phyloP scores from a whole-genome alignment of 2,329 filamentous ascomycete genomes.

The Aspergillus versicolor region DNA sequence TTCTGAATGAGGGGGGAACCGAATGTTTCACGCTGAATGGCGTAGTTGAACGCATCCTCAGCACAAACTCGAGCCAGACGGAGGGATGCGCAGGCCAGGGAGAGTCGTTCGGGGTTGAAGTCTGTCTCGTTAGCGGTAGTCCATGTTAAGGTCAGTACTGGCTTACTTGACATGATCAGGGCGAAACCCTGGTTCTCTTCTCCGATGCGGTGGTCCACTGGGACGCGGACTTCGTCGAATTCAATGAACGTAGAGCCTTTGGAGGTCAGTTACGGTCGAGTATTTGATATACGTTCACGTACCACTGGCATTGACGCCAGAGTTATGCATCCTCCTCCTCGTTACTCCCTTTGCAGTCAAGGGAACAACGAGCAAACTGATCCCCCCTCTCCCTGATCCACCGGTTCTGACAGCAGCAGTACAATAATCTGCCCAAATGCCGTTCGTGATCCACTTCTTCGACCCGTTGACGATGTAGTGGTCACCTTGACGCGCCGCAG shows the following conservation, averaged over 20 bases:
- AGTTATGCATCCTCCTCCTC: constrained; percentile 55
- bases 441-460: constrained; percentile 69
- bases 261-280: not conserved
- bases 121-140: constrained; percentile 34
- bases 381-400: constrained; percentile 57
- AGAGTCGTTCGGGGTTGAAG: constrained; percentile 74
- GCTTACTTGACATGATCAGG: constrained; percentile 66
- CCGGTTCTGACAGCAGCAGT: constrained; percentile 62
- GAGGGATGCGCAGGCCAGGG: constrained; percentile 63
- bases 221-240: constrained; percentile 70
- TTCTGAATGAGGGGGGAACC: constrained; percentile 58
- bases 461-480: constrained; percentile 64
- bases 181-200: constrained; percentile 68
- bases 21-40: constrained; percentile 64
- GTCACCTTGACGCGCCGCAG: constrained; percentile 52
- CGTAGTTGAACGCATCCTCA: constrained; percentile 61
- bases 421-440: constrained; percentile 60
- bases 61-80: constrained; percentile 62
- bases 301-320: constrained; percentile 65
- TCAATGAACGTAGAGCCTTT: constrained; percentile 61
- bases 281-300: constrained; percentile 6
- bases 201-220: constrained; percentile 67
- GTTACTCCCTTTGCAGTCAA: constrained; percentile 62
- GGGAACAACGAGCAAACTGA: constrained; percentile 67
- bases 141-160: not conserved